Evolutionary conservation across 768 basidiomycete species (phyloP).

Genomic region (Crepidotus variabilis): DNA sequence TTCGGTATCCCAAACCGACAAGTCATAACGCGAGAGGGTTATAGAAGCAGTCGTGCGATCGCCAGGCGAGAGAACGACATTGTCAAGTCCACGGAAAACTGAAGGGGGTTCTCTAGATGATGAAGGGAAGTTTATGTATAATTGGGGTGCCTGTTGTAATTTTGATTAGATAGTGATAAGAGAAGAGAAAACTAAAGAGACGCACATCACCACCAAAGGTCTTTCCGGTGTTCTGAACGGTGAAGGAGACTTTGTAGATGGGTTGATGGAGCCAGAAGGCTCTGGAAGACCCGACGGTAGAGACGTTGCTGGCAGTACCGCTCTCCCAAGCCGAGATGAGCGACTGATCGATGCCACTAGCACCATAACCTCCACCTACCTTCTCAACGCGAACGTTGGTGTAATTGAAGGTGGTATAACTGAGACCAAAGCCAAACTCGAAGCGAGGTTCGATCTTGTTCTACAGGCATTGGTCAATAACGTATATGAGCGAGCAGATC

Average conservation of each 20-base stretch:
- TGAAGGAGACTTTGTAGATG: constrained; percentile 58
- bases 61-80: constrained; percentile 47
- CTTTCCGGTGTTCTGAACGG: constrained; percentile 60
- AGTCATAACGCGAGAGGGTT: constrained; percentile 61
- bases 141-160: constrained; percentile 56
- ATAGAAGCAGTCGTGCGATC: constrained; percentile 46
- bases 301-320: constrained; percentile 51
- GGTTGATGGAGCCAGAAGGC: constrained; percentile 73
- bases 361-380: constrained; percentile 17
- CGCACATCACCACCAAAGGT: constrained; percentile 64
- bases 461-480: constrained; percentile 23
- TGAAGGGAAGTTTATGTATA: constrained; percentile 67
- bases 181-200: background rate
- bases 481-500: background rate
- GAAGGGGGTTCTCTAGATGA: constrained; percentile 69
- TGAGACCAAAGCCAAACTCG: constrained; percentile 89
- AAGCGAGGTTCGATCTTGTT: constrained; percentile 74
- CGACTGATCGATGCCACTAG: constrained; percentile 25
- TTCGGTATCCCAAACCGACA: constrained; percentile 74
- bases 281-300: constrained; percentile 48
- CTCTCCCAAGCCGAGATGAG: constrained; percentile 51
- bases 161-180: background rate
- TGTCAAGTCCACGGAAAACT: constrained; percentile 66
- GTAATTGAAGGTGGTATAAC: constrained; percentile 81
- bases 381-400: constrained; percentile 47